These are phyloP conservation scores for Blastobotrys capitulatus DNA, from an alignment of 1,139 yeast genomes.

Conservation along the genomic window DNA sequence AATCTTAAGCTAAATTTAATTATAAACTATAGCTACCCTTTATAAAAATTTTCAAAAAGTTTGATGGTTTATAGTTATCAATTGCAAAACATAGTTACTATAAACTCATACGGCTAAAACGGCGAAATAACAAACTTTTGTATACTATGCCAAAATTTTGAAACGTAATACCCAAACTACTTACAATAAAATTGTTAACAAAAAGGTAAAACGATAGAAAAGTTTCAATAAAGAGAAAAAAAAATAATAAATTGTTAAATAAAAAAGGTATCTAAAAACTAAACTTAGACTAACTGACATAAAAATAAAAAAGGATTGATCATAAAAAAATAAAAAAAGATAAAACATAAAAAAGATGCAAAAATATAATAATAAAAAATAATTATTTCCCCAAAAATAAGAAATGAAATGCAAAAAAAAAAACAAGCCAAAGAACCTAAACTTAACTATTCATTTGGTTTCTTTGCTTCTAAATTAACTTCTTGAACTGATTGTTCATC, in stretches of 20 bases:
- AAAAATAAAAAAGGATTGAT: not conserved
- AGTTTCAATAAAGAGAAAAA: not conserved
- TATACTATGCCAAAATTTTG: too few species aligned
- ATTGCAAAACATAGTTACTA: too few species aligned
- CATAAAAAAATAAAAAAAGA: not conserved
- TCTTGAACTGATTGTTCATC: constrained; percentile 2
- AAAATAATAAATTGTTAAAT: not conserved
- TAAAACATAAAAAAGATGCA: not conserved
- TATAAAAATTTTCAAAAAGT: too few species aligned
- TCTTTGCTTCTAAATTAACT: constrained; percentile 1
- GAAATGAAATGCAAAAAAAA: not conserved
- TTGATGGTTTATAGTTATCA: too few species aligned
- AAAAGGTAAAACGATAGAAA: too few species aligned
- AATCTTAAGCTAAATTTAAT: too few species aligned
- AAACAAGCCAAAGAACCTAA: not conserved
- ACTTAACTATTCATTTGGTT: too few species aligned
- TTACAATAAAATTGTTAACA: too few species aligned
- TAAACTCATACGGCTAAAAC: too few species aligned
- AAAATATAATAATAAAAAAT: not conserved
- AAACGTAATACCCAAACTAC: too few species aligned
- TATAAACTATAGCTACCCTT: too few species aligned
- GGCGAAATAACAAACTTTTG: too few species aligned
- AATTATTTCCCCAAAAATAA: not conserved
- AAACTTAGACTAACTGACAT: not conserved
- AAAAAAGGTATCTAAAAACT: not conserved